Evolutionary conservation across 1,284 basidiomycete species (phyloP), one percentile per base, ranked within the genome.

Genomic region (Farysia itapuensis): DNA sequence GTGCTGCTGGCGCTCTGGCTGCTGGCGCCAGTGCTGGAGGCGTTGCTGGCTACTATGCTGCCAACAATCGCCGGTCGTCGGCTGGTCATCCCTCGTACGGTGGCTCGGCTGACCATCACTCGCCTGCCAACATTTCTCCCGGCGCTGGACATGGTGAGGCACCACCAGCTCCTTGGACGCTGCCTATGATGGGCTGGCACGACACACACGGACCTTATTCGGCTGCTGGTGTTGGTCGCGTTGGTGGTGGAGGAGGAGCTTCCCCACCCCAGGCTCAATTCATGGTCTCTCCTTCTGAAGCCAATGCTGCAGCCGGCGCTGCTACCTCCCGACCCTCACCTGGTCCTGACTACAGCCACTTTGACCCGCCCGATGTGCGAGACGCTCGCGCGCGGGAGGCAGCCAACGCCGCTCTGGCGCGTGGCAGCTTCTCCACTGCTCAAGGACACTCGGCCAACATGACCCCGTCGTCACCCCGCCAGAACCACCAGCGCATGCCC

Each of bases 311-410:
- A 8, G 44, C 43, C 2, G 37, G 43, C 24, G 43, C 39, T 35
- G 39, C 38, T 15, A 35, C 40, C 32, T 34, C 44, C 7, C 29
- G 28, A 15, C 42, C 39, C 23, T 45, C 41, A 5, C 41, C 61
- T 5, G 63, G 48, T 29, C 65, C 58, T 2, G 59, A 65, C 24
- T 71, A 71, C 49, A 56, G 42, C 40, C 68, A 71, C 39, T 59
- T 71, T 35, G 69, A 71, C 43, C 64, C 69, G 13, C 67, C 67
- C 20, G 69, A 71, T 36, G 61, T 71, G 16, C 57, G 66, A 9
- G 67, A 64, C 21, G 48, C 47, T 18, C 56, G 69, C n/a, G 60
- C 53, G 11, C 39, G 57, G 15, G 52, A 71, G 36, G 58, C 58
- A n/a, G 64, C 67, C 14, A 59, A 45, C 25, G 57, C 47, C 4